Percentiles rank a stretch among this genome's conserved stretches.
Conservation (phyloP, 768 basidiomycete species). For the Tephrocybe rancida region DNA sequence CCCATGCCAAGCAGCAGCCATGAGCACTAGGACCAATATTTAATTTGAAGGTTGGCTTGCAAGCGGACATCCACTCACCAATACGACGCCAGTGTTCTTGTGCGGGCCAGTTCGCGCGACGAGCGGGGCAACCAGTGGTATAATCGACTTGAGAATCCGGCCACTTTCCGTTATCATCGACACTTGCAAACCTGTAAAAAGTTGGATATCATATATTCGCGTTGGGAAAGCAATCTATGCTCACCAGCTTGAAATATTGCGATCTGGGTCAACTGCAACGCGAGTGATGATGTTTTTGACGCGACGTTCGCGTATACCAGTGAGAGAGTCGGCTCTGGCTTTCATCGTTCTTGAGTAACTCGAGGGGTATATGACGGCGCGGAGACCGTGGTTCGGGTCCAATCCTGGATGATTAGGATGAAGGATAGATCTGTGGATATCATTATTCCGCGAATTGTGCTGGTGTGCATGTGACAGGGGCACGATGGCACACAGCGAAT, state of each 20-base stretch:
- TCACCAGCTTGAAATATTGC: slow-evolving; percentile 20
- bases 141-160: slow-evolving; percentile 48
- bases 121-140: slow-evolving; percentile 51
- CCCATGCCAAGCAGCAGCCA: slow-evolving; percentile 55
- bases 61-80: slow-evolving; percentile 26
- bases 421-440: background rate
- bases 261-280: slow-evolving; percentile 5
- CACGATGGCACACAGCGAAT: background rate
- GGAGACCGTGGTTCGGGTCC: background rate
- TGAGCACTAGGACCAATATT: slow-evolving; percentile 34
- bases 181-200: slow-evolving; percentile 16
- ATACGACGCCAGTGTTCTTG: slow-evolving; percentile 51
- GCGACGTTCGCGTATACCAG: slow-evolving; percentile 18
- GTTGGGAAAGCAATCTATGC: background rate
- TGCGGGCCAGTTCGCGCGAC: slow-evolving; percentile 61
- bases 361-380: slow-evolving; percentile 1
- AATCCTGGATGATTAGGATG: background rate
- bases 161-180: slow-evolving; percentile 41
- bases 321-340: slow-evolving; percentile 21
- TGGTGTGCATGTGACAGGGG: slow-evolving; percentile 10
- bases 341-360: slow-evolving; percentile 35
- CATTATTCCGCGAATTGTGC: background rate
- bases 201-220: background rate
- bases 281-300: slow-evolving; percentile 14
- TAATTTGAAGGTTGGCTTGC: background rate